These are phyloP conservation scores for Vigna trinervia DNA, from an alignment of 306 rosid species.

Conservation along the genomic window DNA sequence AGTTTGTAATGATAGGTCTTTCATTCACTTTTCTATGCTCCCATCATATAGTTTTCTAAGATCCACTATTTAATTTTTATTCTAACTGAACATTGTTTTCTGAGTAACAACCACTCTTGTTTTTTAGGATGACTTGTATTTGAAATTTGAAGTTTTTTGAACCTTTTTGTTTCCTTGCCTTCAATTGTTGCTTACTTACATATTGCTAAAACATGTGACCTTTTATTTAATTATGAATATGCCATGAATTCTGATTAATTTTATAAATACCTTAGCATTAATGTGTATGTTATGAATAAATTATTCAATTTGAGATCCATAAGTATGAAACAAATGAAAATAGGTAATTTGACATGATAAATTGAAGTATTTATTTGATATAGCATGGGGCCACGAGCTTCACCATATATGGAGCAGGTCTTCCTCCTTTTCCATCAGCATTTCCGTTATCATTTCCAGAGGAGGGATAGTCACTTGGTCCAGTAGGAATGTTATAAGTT, in stretches of 20 bases:
- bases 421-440: conserved; percentile 74
- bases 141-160: neutral
- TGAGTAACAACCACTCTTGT: neutral
- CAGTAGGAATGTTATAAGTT: conserved; percentile 85
- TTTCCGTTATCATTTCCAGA: conserved; percentile 78
- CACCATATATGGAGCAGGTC: conserved; percentile 84
- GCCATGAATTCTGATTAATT: neutral
- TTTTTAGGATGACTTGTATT: neutral
- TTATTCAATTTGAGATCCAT: neutral
- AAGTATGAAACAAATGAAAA: neutral
- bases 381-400: conserved; percentile 11
- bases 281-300: neutral
- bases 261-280: neutral
- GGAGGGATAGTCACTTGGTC: conserved; percentile 77
- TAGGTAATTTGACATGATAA: neutral
- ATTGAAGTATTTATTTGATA: neutral
- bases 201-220: neutral
- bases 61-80: neutral
- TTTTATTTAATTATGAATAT: conserved; percentile 3
- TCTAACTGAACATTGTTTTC: neutral
- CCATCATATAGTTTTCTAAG: neutral
- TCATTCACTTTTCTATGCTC: neutral
- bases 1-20: neutral
- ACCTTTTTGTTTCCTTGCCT: too few relatives aligned
- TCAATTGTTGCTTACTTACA: neutral